Conservation (phyloP, 164 flowering plant species). For the Magnolia officinalis region DNA sequence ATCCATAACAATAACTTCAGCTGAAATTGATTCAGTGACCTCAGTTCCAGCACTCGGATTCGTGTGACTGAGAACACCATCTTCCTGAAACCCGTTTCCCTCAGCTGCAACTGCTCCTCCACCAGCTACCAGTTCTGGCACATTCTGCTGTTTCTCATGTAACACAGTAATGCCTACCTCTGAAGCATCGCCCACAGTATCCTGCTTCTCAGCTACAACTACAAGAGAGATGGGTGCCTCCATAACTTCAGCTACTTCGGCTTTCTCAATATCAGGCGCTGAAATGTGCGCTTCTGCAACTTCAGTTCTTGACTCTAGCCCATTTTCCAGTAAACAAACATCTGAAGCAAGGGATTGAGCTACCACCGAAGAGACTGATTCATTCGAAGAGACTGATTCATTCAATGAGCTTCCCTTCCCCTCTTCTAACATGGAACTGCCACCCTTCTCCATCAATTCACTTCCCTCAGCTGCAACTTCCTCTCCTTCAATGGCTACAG, state of each 20-base stretch:
- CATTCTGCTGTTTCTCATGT: not conserved
- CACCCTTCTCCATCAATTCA: not conserved
- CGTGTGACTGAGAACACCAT: not conserved
- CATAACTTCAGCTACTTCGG: too few relatives aligned
- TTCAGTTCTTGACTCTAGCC: not conserved
- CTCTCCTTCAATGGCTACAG: not conserved
- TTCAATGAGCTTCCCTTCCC: not conserved
- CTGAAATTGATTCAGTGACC: not conserved
- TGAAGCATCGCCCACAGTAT: not conserved
- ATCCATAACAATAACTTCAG: not conserved
- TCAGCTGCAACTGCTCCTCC: not conserved
- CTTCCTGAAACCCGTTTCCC: not conserved
- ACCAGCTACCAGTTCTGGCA: not conserved
- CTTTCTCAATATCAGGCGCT: constrained; percentile 1
- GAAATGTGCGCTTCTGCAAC: not conserved
- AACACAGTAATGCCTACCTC: not conserved
- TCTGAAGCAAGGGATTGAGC: not conserved
- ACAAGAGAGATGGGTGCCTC: not conserved
- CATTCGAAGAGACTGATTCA: not conserved
- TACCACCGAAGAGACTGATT: not conserved
- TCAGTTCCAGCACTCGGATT: not conserved
- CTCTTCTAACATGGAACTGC: not conserved
- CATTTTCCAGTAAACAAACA: constrained; percentile 2
- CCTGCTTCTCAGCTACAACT: not conserved
- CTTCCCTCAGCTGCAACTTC: not conserved